Evolutionary conservation across 768 basidiomycete genomes (phyloP).

Genomic region (Suillus americanus): DNA sequence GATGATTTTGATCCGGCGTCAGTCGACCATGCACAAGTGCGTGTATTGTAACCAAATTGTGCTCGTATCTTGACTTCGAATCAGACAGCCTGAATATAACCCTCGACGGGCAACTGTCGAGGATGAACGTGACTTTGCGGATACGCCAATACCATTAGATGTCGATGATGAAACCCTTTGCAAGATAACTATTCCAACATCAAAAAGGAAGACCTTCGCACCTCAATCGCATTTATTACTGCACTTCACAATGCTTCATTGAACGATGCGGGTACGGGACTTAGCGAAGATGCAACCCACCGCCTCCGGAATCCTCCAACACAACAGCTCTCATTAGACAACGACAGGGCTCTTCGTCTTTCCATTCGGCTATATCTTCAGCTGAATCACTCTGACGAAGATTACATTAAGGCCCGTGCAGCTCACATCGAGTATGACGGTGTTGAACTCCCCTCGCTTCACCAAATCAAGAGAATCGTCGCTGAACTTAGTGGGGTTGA

Average conservation of each 20-base stretch:
- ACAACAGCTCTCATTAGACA: background rate
- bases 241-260: conserved; percentile 26
- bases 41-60: no score
- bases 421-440: background rate
- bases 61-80: no score
- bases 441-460: background rate
- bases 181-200: conserved; percentile 1
- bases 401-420: background rate
- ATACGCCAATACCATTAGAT: background rate
- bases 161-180: background rate
- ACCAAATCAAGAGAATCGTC: conserved; percentile 2
- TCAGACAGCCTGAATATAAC: background rate
- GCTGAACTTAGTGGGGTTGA: conserved; percentile 1
- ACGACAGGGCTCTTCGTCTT: background rate
- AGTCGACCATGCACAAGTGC: no score
- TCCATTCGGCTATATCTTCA: background rate
- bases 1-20: no score
- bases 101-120: background rate
- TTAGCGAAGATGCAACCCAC: conserved; percentile 15
- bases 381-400: background rate
- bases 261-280: conserved; percentile 19
- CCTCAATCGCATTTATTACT: conserved; percentile 18
- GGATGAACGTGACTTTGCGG: background rate
- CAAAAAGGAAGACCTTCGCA: background rate
- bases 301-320: conserved; percentile 25